Evolutionary conservation across 352 stramenopile species (phyloP), one percentile per base, ranked within the genome.

Genomic region (Pythium diclinum): DNA sequence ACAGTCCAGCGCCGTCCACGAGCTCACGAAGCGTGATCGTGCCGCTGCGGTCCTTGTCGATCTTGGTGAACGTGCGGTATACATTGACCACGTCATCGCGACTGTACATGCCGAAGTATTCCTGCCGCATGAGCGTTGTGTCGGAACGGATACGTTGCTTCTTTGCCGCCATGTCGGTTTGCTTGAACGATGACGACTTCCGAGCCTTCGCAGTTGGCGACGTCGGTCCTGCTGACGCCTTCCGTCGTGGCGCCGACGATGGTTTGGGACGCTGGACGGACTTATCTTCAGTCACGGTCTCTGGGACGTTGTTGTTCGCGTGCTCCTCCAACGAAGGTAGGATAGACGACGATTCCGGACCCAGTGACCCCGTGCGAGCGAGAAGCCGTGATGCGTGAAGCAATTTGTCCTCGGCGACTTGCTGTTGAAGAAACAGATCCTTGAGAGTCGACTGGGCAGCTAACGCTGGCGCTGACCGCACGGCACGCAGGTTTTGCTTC

Each of bases 11-110:
- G n/a, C 77, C 81, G 17, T 84, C 70, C 6, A 87, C 62, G 0
- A 94, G 65, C 52, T 94, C 85, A 0, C 69, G 69, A 23, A 91
- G 47, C 38, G 83, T 87, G 60, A 92, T 85, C 17, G 72, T 71
- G 0, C 85, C 83, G 63, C 81, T 91, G n/a, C 76, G 59, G 40
- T 94, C 83, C 19, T 81, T 75, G 64, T 94, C 85, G 48, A 91
- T 72, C 63, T 83, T 80, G 36, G 77, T 75, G 61, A 94, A 92
- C 8, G 83, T 90, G 46, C 75, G 79, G 64, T 85, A 92, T 8
- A 92, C 67, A 56, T 85, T 89, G 38, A 91, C 61, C 4, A 94
- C 69, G 33, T 90, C 82, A 38, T 91, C 83, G 11, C 80, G 75
- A 7, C 74, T 63, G 76, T 91, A 89, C 16, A 62, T 70, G 1